Evolutionary conservation across 1,284 basidiomycete genomes (phyloP).

Genomic region (Tilletia caries): DNA sequence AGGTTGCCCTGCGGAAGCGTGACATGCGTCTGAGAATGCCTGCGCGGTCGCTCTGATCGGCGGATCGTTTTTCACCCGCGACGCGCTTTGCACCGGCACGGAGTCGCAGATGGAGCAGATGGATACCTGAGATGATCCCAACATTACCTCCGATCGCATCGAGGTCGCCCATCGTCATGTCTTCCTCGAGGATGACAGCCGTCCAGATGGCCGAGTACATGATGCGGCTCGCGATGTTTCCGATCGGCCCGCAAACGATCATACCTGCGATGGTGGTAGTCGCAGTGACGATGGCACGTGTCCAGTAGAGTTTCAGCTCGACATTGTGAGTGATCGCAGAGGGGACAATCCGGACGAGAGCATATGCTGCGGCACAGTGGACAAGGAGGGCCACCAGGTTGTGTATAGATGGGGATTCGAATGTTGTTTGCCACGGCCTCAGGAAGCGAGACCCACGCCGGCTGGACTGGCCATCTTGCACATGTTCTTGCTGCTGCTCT

Average conservation of each 20-base stretch:
- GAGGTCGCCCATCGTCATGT: background rate
- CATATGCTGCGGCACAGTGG: background rate
- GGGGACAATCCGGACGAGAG: background rate
- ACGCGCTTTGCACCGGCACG: background rate
- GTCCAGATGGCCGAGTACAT: conserved; percentile 6
- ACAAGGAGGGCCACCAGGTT: background rate
- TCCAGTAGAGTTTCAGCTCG: background rate
- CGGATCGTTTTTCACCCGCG: background rate
- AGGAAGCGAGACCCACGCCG: too few species aligned
- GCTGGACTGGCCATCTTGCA: too few species aligned
- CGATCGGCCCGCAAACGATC: background rate
- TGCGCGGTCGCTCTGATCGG: background rate
- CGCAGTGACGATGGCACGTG: conserved; percentile 5
- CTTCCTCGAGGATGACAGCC: conserved; percentile 2
- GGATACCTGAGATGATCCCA: background rate
- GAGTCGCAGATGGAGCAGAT: background rate
- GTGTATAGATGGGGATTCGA: background rate
- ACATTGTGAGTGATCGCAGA: background rate
- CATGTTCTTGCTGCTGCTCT: too few species aligned
- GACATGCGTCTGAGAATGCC: background rate
- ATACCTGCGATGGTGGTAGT: background rate
- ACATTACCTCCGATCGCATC: background rate
- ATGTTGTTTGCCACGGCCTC: background rate
- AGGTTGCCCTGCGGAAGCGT: background rate
- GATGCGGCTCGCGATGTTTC: background rate